Evolutionary conservation across 768 basidiomycete genomes (phyloP), one percentile per base, ranked within the genome.

Genomic region (Mycena rebaudengoi): DNA sequence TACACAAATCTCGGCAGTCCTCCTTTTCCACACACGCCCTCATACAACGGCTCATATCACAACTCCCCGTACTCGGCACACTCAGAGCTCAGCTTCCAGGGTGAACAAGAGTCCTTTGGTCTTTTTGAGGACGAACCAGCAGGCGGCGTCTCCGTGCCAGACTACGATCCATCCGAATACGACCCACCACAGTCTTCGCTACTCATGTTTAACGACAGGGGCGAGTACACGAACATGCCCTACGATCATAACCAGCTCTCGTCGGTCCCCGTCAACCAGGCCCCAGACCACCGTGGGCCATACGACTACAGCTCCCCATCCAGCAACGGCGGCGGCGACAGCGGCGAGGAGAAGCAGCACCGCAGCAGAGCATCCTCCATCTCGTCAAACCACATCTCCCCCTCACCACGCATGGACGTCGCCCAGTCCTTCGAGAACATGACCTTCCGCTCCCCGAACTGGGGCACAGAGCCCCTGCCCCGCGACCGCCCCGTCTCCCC

Each of bases 141-240:
- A 4, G 66, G 52, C 28, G 23, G 33, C 7, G 39, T 52, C 56
- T 71, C 70, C 71, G 63, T 69, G 76, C 75, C 71, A 53, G 88
- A 87, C 29, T 93, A 94, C 83, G 87, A 93, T 73, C 91, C 92
- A 5, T 75, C 85, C 28, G 89, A 92, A 58, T 93, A 86, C 81
- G 92, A 94, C 77, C 70, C 78, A 5, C 88, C 90, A 20, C 74
- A 81, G 60, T 77, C 83, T 30, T 76, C 77, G 23, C 82, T 88
- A 12, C 82, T 92, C 68, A 85, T 90, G 78, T 88, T 89, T 74
- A 79, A 78, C 73, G 85, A 88, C 70, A 64, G 69, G n/a, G n/a
- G n/a, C 69, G 83, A 84, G 12, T 87, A 78, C 68, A 81, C 84
- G 66, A 68, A 72, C 13, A 76, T 77, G 53, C 74, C 76, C 6